Evolutionary conservation across 257 asterid species (phyloP), one percentile per base, ranked within the genome.

Genomic region (Nicotiana tabacum): DNA sequence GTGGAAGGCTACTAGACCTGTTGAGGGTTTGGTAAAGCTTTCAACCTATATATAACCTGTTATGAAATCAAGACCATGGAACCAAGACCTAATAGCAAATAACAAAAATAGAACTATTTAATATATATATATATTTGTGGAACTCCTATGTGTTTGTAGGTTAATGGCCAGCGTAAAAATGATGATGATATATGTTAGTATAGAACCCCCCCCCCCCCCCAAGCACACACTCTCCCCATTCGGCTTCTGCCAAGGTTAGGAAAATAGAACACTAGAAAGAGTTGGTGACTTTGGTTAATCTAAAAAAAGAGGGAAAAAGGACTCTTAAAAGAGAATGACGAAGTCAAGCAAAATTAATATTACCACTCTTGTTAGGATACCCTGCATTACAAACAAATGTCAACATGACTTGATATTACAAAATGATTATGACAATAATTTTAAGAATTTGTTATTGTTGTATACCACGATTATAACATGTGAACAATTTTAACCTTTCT

Each of bases 1-100:
- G 78, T 70, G 78, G 78, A 21, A 43, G 78, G 10, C 78, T 70
- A 24, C 56, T 70, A 24, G 21, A 70, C 60, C 78, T 70, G 37
- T 43, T 21, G 58, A 43, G 21, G 39, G 60, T 70, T 70, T 70
- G 60, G 2, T 18, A 70, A 70, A 70, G 37, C 78, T 33, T 43
- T 70, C 78, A 70, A 70, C 35, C 60, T 17, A 70, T n/a, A 60
- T 6, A 43, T 43, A 70, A 12, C 58, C 58, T 70, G 35, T 70
- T 21, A 43, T 21, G 60, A 43, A 39, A 70, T 18, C 35, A 21
- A 43, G 5, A 70, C 58, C 35, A 70, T 39, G 78, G 46, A 39
- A 9, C 29, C 43, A 69, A 2, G 15, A 68, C 77, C 55, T 35
- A 35, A 27, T 68, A 35, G n/a, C 30, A 35, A 18, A 68, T 68